These are phyloP conservation scores for Mortierella sp. DNA, from an alignment of 371 early-diverging fungal genomes.

Conservation along the genomic window DNA sequence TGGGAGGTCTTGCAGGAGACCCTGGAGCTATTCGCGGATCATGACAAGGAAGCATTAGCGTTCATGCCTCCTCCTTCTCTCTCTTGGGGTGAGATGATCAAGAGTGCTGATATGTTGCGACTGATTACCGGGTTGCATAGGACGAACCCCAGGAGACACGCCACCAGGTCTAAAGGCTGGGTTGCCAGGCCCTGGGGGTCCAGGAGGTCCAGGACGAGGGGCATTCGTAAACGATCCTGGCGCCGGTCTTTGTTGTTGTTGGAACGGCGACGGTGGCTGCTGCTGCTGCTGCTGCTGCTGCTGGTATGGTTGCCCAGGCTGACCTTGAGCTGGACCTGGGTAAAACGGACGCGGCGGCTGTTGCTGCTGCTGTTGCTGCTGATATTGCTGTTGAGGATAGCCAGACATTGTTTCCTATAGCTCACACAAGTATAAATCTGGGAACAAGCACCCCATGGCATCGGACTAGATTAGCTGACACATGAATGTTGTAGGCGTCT, in stretches of 20 bases:
- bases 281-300: conserved; percentile 31
- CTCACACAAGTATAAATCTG: not conserved
- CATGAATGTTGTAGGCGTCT: too few species aligned
- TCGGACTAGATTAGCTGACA: not conserved
- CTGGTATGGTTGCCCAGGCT: conserved; percentile 31
- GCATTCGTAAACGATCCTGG: conserved; percentile 32
- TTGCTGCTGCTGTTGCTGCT: not conserved
- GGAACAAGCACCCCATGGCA: not conserved
- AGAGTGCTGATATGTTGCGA: not conserved
- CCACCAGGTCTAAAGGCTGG: conserved; percentile 29
- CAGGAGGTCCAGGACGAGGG: conserved; percentile 29
- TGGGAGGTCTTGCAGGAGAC: conserved; percentile 26
- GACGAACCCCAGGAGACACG: conserved; percentile 29
- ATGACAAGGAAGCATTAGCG: not conserved
- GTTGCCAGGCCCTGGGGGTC: conserved; percentile 13
- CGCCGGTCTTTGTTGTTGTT: conserved; percentile 17
- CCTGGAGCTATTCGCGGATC: conserved; percentile 20
- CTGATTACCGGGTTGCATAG: conserved; percentile 39
- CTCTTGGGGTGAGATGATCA: not conserved
- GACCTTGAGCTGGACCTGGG: conserved; percentile 28
- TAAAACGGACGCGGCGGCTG: conserved; percentile 21
- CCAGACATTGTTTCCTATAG: conserved; percentile 25
- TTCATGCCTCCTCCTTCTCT: not conserved
- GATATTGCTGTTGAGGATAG: conserved; percentile 17
- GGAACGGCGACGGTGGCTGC: conserved; percentile 5